Evolutionary conservation across 352 stramenopile genomes (phyloP), one percentile per base, ranked within the genome.

Genomic region (Globisporangium okanoganense): DNA sequence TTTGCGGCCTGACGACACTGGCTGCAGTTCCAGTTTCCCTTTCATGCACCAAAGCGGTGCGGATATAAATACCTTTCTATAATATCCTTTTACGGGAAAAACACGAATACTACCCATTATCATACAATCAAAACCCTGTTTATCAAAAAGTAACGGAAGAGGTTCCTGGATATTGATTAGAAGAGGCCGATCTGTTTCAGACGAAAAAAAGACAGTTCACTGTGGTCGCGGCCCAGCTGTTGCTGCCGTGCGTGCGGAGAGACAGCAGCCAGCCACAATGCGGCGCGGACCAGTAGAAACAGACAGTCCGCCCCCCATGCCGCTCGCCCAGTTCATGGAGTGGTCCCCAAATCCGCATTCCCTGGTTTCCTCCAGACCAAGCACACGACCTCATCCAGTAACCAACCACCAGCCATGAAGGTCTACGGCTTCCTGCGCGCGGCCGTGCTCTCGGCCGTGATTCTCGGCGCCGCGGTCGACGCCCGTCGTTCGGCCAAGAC

Each of bases 391-490:
- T 3, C 22, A 14, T 10, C 44, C 38, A 10, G n/a, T 40, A 38
- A 3, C 10, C 20, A 20, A 22, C 18, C 41, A 38, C n/a, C 20
- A 6, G 47, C 2, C 36, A 69, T 69, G 63, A 69, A 69, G 50
- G 43, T 69, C 33, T 69, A 61, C 20, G 51, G 58, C 20, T 50
- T 66, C 12, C 51, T 66, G 25, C 61, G 61, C 38, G 57, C 61
- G 14, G 43, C 56, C 13, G 36, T 63, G 53, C 58, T 69, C 57
- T 59, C 58, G 49, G 50, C 35, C 35, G 58, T 61, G 48, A 41
- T 64, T n/a, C 27, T 65, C 51, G 52, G 31, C 24, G 56, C 52
- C 31, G 33, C 52, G 4, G 38, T 22, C 35, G 58, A 62, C 35
- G 50, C 56, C 31, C 56, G 56, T 27, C 44, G 50, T n/a, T 33